Percentiles rank a stretch among this genome's conserved stretches.
phyloP scores from a whole-genome alignment of 1,284 basidiomycete genomes.

The Leccinum discolor region DNA sequence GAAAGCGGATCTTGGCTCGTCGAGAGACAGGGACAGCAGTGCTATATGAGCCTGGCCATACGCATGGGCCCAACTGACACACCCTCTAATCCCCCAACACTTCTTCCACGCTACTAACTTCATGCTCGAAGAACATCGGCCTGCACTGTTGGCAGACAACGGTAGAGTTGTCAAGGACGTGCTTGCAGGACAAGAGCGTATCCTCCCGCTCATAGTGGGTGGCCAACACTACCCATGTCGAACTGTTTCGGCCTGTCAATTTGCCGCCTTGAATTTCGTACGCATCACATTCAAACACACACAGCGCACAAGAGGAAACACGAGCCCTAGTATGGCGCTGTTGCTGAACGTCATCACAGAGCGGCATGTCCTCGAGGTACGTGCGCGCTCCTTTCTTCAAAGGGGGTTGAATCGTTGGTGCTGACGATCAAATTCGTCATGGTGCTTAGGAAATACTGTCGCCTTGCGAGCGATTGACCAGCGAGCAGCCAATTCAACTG shows the following conservation, averaged over 20 bases:
- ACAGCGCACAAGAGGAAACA: slow-evolving; percentile 29
- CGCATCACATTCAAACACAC: slow-evolving; percentile 38
- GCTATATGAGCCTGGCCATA: too few species aligned
- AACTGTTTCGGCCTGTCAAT: slow-evolving; percentile 18
- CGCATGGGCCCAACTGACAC: too few species aligned
- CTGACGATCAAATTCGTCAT: neutral
- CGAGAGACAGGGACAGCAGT: too few species aligned
- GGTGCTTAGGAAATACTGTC: slow-evolving; percentile 17
- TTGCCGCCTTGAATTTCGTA: slow-evolving; percentile 27
- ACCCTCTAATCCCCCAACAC: neutral
- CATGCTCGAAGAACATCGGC: slow-evolving; percentile 17
- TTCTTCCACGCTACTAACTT: neutral
- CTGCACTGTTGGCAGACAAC: slow-evolving; percentile 14
- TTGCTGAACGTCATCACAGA: slow-evolving; percentile 14
- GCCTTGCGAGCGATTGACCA: slow-evolving; percentile 16
- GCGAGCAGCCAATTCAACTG: slow-evolving; percentile 10
- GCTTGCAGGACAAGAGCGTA: slow-evolving; percentile 26
- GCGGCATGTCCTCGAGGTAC: slow-evolving; percentile 18
- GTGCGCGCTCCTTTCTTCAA: too few species aligned
- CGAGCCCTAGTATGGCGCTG: slow-evolving; percentile 31
- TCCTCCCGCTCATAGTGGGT: slow-evolving; percentile 12
- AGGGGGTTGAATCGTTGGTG: too few species aligned
- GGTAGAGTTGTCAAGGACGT: slow-evolving; percentile 18
- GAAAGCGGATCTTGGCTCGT: too few species aligned
- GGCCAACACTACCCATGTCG: slow-evolving; percentile 7